Conservation (phyloP, 179 eudicot species). For the Nepenthes alata region DNA sequence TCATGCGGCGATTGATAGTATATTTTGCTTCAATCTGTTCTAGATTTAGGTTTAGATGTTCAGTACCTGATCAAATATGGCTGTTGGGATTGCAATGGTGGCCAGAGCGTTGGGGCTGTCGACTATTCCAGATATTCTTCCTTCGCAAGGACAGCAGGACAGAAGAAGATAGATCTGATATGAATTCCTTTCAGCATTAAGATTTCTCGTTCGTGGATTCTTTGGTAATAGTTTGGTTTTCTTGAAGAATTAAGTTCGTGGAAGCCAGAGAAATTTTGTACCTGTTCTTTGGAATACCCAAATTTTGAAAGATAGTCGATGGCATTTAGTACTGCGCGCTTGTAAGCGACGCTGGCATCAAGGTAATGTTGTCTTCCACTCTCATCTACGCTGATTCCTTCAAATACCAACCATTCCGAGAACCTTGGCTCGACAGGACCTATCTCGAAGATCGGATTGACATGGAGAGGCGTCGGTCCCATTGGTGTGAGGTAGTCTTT, state of each 20-base stretch:
- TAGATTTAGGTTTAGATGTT: no score
- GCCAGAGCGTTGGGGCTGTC: constrained; percentile 88
- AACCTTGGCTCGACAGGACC: constrained; percentile 92
- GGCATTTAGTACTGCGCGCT: constrained; percentile 80
- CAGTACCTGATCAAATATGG: constrained; percentile 89
- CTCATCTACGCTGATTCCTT: constrained; percentile 1
- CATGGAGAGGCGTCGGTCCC: constrained; percentile 22
- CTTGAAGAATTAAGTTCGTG: constrained; percentile 3
- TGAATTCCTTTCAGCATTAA: no score
- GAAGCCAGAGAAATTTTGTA: not conserved
- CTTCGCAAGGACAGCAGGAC: constrained; percentile 96
- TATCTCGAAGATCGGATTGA: constrained; percentile 87
- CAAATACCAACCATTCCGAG: constrained; percentile 1
- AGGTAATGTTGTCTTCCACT: constrained; percentile 92
- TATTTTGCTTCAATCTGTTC: no score
- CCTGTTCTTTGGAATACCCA: constrained; percentile 1
- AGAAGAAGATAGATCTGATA: constrained; percentile 62
- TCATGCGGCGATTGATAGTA: no score
- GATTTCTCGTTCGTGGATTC: no score
- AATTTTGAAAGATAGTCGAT: constrained; percentile 1
- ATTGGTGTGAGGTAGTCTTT: not conserved
- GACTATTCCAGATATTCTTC: constrained; percentile 89
- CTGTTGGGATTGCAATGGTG: constrained; percentile 78
- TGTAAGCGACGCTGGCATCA: constrained; percentile 84
- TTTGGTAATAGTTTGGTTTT: no score